Percentiles rank a stretch among this genome's conserved stretches.
Evolutionary conservation across 192 early-diverging fungal species (phyloP).

Genomic region (Backusella parvicylindrica): DNA sequence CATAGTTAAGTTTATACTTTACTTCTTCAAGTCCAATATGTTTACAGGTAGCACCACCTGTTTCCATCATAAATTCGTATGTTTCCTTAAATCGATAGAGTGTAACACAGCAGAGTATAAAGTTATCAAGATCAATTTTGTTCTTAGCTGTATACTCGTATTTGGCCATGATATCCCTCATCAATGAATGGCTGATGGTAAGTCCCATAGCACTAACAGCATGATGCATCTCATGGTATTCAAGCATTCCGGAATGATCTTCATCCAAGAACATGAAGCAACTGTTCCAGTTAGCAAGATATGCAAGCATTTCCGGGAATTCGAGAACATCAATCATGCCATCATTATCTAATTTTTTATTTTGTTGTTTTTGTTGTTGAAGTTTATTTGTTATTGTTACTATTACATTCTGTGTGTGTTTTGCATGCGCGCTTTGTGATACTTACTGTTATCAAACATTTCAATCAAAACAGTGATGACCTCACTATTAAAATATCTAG

Average conservation of each 20-base stretch:
- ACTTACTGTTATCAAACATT: slow-evolving; percentile 13
- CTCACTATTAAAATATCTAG: neutral
- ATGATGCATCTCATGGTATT: neutral
- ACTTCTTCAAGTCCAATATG: neutral
- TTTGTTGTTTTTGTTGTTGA: neutral
- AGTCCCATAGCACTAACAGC: neutral
- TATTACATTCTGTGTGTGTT: neutral
- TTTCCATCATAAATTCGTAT: neutral
- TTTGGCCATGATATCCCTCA: neutral
- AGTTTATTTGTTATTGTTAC: neutral
- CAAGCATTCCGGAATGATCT: neutral
- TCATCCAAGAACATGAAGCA: neutral
- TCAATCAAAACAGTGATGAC: neutral
- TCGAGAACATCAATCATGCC: neutral
- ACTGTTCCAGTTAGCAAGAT: neutral
- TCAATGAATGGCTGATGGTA: neutral
- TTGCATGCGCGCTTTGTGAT: neutral
- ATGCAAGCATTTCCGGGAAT: neutral
- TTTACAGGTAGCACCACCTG: neutral
- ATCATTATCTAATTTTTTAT: slow-evolving; percentile 6
- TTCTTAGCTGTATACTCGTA: neutral
- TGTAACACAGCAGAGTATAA: slow-evolving; percentile 1
- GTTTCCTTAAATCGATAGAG: neutral
- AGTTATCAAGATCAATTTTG: slow-evolving; percentile 6
- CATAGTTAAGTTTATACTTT: neutral